phyloP scores from a whole-genome alignment of 352 stramenopile genomes.

The Phytophthora hibernalis region DNA sequence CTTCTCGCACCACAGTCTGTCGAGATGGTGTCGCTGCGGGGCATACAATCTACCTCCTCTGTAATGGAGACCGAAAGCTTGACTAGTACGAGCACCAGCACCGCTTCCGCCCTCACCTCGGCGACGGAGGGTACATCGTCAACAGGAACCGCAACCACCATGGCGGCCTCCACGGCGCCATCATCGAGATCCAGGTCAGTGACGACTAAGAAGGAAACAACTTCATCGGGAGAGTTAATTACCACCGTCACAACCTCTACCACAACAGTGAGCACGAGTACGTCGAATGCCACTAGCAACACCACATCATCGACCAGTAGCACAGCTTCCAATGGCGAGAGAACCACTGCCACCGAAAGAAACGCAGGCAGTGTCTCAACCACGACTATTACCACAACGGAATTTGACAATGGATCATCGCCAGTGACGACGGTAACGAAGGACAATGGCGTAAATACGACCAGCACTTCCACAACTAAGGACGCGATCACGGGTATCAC shows the following conservation, averaged over 20 bases:
- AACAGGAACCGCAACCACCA: constrained; percentile 1
- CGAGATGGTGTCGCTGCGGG: constrained; percentile 32
- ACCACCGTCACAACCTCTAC: constrained; percentile 32
- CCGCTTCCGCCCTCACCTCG: constrained; percentile 9
- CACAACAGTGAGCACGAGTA: constrained; percentile 19
- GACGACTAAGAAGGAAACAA: constrained; percentile 31
- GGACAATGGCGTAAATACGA: constrained; percentile 30
- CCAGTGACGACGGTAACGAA: constrained; percentile 27
- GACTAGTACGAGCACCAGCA: neutral
- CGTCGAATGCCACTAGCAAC: constrained; percentile 12
- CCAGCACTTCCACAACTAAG: constrained; percentile 18
- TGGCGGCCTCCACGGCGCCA: neutral
- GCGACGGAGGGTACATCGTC: constrained; percentile 13
- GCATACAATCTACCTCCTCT: constrained; percentile 30
- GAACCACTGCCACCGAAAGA: constrained; percentile 6
- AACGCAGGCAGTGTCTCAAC: constrained; percentile 17
- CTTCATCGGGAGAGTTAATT: constrained; percentile 17
- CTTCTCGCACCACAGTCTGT: constrained; percentile 21
- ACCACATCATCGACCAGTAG: constrained; percentile 7
- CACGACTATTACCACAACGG: constrained; percentile 22
- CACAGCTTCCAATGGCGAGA: constrained; percentile 7
- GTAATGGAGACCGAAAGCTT: neutral
- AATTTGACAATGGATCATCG: constrained; percentile 16
- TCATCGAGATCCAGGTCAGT: constrained; percentile 23
- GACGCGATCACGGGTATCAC: constrained; percentile 25